Conservation (phyloP, 192 early-diverging fungal genomes). For the Backusella psychrophila region DNA sequence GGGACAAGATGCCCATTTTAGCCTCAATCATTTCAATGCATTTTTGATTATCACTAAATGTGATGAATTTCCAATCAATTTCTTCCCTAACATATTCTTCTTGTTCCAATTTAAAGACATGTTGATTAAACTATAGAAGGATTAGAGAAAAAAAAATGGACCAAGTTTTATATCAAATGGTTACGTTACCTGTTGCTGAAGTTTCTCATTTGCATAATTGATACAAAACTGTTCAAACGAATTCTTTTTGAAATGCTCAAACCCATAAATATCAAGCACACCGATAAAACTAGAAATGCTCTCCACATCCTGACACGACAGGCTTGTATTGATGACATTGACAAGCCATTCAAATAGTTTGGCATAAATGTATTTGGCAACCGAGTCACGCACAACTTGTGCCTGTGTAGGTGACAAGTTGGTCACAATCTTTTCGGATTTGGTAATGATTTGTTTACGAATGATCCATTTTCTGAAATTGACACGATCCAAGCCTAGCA, state of each 20-base stretch:
- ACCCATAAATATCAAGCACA: constrained; percentile 99
- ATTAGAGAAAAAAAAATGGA: background rate
- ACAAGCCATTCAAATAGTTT: constrained; percentile 98
- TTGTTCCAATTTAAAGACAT: constrained; percentile 99
- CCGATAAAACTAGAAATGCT: constrained; percentile 79
- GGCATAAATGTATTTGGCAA: constrained; percentile 97
- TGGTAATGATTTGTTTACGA: constrained; percentile 92
- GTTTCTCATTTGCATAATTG: constrained; percentile 96
- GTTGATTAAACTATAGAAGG: constrained; percentile 84
- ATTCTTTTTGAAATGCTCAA: constrained; percentile 99
- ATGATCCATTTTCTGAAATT: constrained; percentile 96
- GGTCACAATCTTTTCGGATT: constrained; percentile 91
- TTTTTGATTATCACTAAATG: constrained; percentile 98
- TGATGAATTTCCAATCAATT: constrained; percentile 98
- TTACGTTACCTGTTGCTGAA: constrained; percentile 79
- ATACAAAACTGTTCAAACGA: constrained; percentile 99
- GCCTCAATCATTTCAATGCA: constrained; percentile 99
- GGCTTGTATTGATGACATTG: constrained; percentile 80
- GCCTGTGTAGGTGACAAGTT: constrained; percentile 75
- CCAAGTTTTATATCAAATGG: no score
- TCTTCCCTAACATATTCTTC: constrained; percentile 96
- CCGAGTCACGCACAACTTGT: constrained; percentile 83
- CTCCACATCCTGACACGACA: constrained; percentile 54
- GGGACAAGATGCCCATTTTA: constrained; percentile 87
- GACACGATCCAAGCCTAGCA: constrained; percentile 74